A percentile compares a stretch with the other conserved stretches of the same genome.
Evolutionary conservation across 2,329 filamentous ascomycete genomes (phyloP).

Genomic region (Achaetomium macrosporum): DNA sequence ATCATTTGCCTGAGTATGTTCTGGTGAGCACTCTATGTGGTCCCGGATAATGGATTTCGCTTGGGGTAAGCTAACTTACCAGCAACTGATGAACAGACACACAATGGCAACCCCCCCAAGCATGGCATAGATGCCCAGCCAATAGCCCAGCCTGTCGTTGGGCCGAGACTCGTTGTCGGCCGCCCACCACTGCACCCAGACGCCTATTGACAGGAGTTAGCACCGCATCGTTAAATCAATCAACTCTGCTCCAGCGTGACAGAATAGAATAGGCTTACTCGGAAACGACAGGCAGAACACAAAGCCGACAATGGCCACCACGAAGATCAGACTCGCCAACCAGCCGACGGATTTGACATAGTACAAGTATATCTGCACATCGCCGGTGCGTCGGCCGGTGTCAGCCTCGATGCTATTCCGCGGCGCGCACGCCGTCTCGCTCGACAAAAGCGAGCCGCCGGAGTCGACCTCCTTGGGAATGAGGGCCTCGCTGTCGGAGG

Average conservation of each 20-base stretch:
- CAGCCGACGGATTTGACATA: slow-evolving; percentile 23
- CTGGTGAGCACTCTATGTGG: neutral
- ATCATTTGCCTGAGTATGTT: slow-evolving; percentile 26
- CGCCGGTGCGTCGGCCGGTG: slow-evolving; percentile 20
- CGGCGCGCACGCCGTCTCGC: no score
- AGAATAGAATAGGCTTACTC: slow-evolving; percentile 18
- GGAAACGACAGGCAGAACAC: slow-evolving; percentile 24
- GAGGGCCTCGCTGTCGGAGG: no score
- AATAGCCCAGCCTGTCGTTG: slow-evolving; percentile 33
- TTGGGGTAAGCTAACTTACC: neutral
- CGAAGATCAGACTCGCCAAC: slow-evolving; percentile 20
- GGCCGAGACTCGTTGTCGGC: slow-evolving; percentile 35
- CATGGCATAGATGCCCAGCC: slow-evolving; percentile 33
- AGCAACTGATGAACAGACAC: no score
- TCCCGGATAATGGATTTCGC: neutral
- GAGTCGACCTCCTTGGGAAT: no score
- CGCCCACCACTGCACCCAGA: slow-evolving; percentile 47
- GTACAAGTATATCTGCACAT: slow-evolving; percentile 24
- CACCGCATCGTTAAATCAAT: neutral
- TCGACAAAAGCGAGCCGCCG: no score
- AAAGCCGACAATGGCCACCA: slow-evolving; percentile 20
- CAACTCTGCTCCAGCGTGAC: neutral
- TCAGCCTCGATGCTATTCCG: neutral
- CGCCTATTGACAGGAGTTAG: slow-evolving; percentile 21
- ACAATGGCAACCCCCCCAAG: slow-evolving; percentile 25